A percentile compares a stretch with the other conserved stretches of the same genome.
Evolutionary conservation across 2,329 filamentous ascomycete genomes (phyloP).

Genomic region (Diatrype stigma): DNA sequence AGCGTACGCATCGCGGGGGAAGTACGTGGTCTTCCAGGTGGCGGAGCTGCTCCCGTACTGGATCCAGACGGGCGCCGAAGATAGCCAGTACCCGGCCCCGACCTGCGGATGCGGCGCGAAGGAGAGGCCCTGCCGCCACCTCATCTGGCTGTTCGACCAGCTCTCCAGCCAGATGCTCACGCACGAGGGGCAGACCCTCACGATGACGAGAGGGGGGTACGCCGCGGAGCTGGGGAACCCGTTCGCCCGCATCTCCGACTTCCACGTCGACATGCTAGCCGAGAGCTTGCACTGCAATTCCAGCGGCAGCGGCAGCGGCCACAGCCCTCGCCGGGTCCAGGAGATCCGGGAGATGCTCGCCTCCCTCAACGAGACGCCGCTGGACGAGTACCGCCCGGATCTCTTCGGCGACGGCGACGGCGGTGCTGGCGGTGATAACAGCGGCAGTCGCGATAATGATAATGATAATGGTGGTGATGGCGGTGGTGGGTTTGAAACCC

Average conservation of each 20-base stretch:
- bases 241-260: slow-evolving; percentile 44
- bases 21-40: slow-evolving; percentile 53
- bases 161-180: slow-evolving; percentile 45
- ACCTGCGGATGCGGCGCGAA: slow-evolving; percentile 34
- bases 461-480: neutral
- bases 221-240: slow-evolving; percentile 44
- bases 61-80: slow-evolving; percentile 42
- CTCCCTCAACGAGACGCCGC: slow-evolving; percentile 34
- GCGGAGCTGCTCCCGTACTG: slow-evolving; percentile 50
- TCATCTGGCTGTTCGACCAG: slow-evolving; percentile 53
- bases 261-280: slow-evolving; percentile 49
- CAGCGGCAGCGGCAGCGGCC: slow-evolving; percentile 22
- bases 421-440: slow-evolving; percentile 22
- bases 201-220: slow-evolving; percentile 39
- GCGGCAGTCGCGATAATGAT: neutral
- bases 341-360: slow-evolving; percentile 51
- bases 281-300: slow-evolving; percentile 48
- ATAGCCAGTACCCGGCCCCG: slow-evolving; percentile 36
- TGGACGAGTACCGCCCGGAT: slow-evolving; percentile 43
- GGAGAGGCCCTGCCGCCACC: slow-evolving; percentile 43
- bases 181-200: slow-evolving; percentile 35
- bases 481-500: no score
- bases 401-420: slow-evolving; percentile 32
- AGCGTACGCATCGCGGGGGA: slow-evolving; percentile 42
- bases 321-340: slow-evolving; percentile 35